phyloP scores from a whole-genome alignment of 2,329 filamentous ascomycete genomes.

The Neofusicoccum umdonicola region DNA sequence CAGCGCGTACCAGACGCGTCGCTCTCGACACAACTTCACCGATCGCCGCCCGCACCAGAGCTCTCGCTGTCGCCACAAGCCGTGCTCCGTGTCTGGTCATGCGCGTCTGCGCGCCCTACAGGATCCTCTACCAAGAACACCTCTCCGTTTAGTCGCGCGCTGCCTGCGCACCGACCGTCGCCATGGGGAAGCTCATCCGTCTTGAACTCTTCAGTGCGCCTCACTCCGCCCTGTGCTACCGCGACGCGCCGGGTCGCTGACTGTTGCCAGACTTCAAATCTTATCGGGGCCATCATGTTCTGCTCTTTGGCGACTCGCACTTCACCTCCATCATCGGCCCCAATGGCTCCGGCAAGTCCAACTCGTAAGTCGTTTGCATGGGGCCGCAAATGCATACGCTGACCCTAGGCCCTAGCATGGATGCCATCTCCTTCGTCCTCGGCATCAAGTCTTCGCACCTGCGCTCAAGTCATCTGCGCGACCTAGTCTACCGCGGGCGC shows the following conservation, averaged over 20 bases:
- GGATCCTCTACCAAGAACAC: not conserved
- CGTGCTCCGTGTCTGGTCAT: constrained; percentile 7
- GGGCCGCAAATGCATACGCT: constrained; percentile 19
- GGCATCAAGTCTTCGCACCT: constrained; percentile 99
- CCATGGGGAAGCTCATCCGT: constrained; percentile 93
- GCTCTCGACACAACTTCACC: constrained; percentile 11
- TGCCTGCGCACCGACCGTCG: not conserved
- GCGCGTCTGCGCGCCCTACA: constrained; percentile 4
- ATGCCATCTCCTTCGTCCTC: constrained; percentile 97
- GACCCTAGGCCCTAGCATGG: constrained; percentile 67
- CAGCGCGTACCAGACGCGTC: constrained; percentile 16
- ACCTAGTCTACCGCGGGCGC: constrained; percentile 92
- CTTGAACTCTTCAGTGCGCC: constrained; percentile 87
- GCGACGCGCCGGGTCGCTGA: constrained; percentile 23
- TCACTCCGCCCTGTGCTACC: constrained; percentile 6
- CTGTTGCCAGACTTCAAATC: constrained; percentile 84
- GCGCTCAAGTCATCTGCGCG: constrained; percentile 87
- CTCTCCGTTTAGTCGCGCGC: not conserved
- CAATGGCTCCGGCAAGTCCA: constrained; percentile 99
- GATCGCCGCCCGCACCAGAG: not conserved
- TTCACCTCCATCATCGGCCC: constrained; percentile 99
- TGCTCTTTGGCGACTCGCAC: constrained; percentile 95
- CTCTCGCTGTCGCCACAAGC: not conserved
- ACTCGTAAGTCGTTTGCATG: constrained; percentile 66
- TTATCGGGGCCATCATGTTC: constrained; percentile 92